phyloP scores from a whole-genome alignment of 345 rosid genomes.

The Gossypium mustelinum region DNA sequence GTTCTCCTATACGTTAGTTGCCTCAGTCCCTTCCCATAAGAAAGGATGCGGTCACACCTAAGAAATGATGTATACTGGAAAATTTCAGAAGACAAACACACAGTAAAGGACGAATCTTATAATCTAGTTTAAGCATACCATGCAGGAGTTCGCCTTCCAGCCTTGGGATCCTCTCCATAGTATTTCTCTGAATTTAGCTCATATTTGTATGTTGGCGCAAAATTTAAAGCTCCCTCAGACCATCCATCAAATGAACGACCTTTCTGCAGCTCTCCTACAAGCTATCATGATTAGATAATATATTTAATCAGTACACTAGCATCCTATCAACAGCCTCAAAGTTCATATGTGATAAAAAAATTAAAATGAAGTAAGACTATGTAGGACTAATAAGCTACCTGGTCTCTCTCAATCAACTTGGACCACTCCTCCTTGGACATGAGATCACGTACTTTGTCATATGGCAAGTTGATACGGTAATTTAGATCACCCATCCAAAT shows the following conservation, averaged over 20 bases:
- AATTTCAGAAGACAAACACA: slow-evolving; percentile 10
- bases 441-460: slow-evolving; percentile 58
- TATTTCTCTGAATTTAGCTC: slow-evolving; percentile 69
- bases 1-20: slow-evolving; percentile 60
- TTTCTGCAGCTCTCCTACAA: slow-evolving; percentile 58
- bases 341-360: background rate
- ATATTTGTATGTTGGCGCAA: slow-evolving; percentile 90
- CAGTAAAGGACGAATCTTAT: background rate
- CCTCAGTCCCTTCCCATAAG: slow-evolving; percentile 75
- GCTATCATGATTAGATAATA: slow-evolving; percentile 39
- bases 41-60: slow-evolving; percentile 92
- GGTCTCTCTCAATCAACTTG: slow-evolving; percentile 64
- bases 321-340: slow-evolving; percentile 8
- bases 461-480: slow-evolving; percentile 72
- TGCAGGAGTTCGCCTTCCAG: slow-evolving; percentile 79
- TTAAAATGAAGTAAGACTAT: background rate
- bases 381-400: slow-evolving; percentile 38
- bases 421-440: slow-evolving; percentile 67
- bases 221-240: slow-evolving; percentile 64
- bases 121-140: slow-evolving; percentile 43
- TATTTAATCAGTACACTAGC: slow-evolving; percentile 3
- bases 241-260: slow-evolving; percentile 83
- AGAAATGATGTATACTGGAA: background rate
- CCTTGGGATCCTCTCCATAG: slow-evolving; percentile 64
- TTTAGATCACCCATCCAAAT: slow-evolving; percentile 95